Percentiles rank a stretch among this genome's conserved stretches.
Evolutionary conservation across 306 rosid species (phyloP).

Genomic region (Boehmeria nivea): DNA sequence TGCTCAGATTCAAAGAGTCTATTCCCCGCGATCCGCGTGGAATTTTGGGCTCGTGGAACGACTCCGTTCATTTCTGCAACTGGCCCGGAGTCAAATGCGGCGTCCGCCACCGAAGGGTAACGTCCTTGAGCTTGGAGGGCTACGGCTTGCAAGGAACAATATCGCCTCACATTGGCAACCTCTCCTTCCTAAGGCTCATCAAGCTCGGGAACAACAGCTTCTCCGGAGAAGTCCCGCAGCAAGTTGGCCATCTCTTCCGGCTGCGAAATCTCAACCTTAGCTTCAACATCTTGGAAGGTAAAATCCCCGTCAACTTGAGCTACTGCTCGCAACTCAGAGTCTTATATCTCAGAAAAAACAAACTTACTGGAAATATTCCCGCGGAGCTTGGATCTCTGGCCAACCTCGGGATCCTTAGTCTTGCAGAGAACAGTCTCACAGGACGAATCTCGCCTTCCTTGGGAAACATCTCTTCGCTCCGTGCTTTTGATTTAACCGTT

Average conservation of each 20-base stretch:
- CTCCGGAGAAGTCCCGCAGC: conserved; percentile 21
- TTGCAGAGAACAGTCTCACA: conserved; percentile 12
- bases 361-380: conserved; percentile 20
- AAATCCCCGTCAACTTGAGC: conserved; percentile 29
- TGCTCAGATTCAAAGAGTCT: conserved; percentile 34
- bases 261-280: not conserved
- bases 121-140: conserved; percentile 5
- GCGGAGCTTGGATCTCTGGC: conserved; percentile 2
- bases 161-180: conserved; percentile 36
- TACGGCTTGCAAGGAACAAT: conserved; percentile 20
- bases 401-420: conserved; percentile 14
- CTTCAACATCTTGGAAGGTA: conserved; percentile 28
- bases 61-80: conserved; percentile 28
- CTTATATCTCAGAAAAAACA: not conserved
- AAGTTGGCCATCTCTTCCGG: conserved; percentile 10
- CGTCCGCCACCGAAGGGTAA: conserved; percentile 22
- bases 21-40: conserved; percentile 20
- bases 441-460: conserved; percentile 33
- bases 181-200: conserved; percentile 17
- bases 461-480: conserved; percentile 34
- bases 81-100: conserved; percentile 49
- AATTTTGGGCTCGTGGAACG: conserved; percentile 31
- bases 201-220: conserved; percentile 15
- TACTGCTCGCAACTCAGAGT: not conserved
- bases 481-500: rapidly evolving